Evolutionary conservation across 352 stramenopile genomes (phyloP).

Genomic region (Phytophthora citrophthora): DNA sequence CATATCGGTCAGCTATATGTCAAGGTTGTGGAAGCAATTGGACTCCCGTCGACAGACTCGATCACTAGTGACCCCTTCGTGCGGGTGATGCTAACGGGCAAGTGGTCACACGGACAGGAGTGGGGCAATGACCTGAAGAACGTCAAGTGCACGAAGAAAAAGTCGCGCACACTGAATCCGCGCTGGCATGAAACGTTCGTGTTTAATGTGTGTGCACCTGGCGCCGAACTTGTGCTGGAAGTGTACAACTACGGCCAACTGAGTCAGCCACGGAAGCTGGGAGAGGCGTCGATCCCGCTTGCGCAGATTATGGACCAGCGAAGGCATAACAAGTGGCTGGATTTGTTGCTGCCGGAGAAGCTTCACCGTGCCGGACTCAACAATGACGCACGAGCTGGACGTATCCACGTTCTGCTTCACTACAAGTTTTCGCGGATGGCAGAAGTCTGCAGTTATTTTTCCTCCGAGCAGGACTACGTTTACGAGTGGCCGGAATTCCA

Average conservation of each 20-base stretch:
- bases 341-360: slow-evolving; percentile 80
- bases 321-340: slow-evolving; percentile 88
- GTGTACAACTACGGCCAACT: slow-evolving; percentile 89
- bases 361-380: slow-evolving; percentile 82
- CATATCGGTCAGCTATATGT: slow-evolving; percentile 89
- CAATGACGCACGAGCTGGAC: slow-evolving; percentile 80
- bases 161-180: slow-evolving; percentile 85
- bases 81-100: slow-evolving; percentile 81
- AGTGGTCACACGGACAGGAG: slow-evolving; percentile 87
- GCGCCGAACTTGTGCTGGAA: slow-evolving; percentile 82
- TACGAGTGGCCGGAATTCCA: slow-evolving; percentile 86
- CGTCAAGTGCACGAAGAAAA: slow-evolving; percentile 87
- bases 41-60: slow-evolving; percentile 84
- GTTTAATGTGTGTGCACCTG: slow-evolving; percentile 86
- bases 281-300: slow-evolving; percentile 77
- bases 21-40: slow-evolving; percentile 87
- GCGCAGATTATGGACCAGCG: slow-evolving; percentile 87
- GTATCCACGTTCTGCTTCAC: slow-evolving; percentile 86
- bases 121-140: slow-evolving; percentile 86
- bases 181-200: slow-evolving; percentile 90
- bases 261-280: slow-evolving; percentile 83
- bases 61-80: slow-evolving; percentile 90
- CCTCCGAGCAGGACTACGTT: slow-evolving; percentile 71
- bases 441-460: slow-evolving; percentile 86
- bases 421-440: slow-evolving; percentile 90